Conservation (phyloP, 208 protist genomes). For the Tritrichomonas musculus region DNA sequence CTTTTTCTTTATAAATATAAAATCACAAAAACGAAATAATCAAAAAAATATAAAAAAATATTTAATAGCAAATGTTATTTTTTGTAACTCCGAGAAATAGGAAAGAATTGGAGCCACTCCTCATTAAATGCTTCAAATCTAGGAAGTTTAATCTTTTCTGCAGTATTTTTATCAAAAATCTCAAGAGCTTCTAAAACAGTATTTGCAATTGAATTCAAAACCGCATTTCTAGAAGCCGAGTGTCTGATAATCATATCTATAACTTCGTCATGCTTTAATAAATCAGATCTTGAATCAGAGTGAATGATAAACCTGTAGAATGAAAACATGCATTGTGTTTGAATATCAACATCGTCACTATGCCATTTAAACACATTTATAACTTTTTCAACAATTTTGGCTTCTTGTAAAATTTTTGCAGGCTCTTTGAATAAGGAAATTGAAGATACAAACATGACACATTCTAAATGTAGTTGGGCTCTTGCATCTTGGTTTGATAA, state of each 20-base stretch:
- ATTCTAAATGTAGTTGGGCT: background rate
- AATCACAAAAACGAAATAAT: too few species aligned
- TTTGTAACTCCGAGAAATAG: too few species aligned
- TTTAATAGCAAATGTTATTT: too few species aligned
- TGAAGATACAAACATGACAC: background rate
- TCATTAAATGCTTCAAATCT: background rate
- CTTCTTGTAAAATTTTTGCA: background rate
- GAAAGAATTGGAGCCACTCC: background rate
- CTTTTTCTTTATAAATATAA: too few species aligned
- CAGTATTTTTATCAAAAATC: background rate
- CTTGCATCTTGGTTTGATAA: background rate
- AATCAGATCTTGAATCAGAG: background rate
- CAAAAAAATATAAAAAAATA: too few species aligned
- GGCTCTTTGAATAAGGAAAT: background rate
- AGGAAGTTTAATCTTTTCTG: background rate
- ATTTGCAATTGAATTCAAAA: background rate
- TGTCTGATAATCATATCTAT: background rate
- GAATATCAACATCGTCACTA: background rate
- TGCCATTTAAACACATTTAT: background rate
- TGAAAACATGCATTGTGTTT: background rate
- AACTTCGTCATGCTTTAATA: background rate
- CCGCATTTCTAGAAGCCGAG: background rate
- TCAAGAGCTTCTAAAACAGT: background rate
- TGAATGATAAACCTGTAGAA: conserved; percentile 17
- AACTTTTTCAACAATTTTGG: background rate